A percentile compares a stretch with the other conserved stretches of the same genome.
Conservation (phyloP, 2,329 filamentous ascomycete genomes). For the Zymoseptoria brevis region DNA sequence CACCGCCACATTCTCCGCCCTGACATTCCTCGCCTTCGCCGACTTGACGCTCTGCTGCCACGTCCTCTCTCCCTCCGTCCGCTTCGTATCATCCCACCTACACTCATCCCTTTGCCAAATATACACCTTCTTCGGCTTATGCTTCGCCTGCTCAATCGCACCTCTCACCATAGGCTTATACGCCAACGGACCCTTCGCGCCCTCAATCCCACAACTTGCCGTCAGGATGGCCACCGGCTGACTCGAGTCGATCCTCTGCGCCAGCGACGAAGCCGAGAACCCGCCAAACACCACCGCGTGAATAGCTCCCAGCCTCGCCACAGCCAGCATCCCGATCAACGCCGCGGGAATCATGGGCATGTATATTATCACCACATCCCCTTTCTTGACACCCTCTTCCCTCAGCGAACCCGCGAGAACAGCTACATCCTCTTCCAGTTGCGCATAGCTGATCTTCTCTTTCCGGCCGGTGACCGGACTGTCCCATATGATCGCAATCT, state of each 20-base stretch:
- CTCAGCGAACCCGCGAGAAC: slow-evolving; percentile 71
- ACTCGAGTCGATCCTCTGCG: slow-evolving; percentile 80
- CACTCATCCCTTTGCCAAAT: slow-evolving; percentile 78
- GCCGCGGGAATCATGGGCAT: slow-evolving; percentile 96
- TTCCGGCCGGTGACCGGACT: slow-evolving; percentile 72
- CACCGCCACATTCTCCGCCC: slow-evolving; percentile 68
- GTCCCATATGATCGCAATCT: slow-evolving; percentile 76
- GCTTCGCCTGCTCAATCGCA: slow-evolving; percentile 57
- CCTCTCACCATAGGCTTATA: slow-evolving; percentile 72
- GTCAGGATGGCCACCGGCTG: slow-evolving; percentile 71
- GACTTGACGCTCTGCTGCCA: slow-evolving; percentile 73
- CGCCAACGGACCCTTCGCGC: slow-evolving; percentile 66
- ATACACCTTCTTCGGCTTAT: slow-evolving; percentile 65
- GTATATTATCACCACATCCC: slow-evolving; percentile 84
- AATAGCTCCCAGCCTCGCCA: slow-evolving; percentile 72
- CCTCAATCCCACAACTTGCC: slow-evolving; percentile 87
- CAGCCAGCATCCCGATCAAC: slow-evolving; percentile 76
- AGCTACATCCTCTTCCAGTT: slow-evolving; percentile 73
- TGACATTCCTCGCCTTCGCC: slow-evolving; percentile 57
- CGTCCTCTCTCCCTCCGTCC: slow-evolving; percentile 60
- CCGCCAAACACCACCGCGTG: slow-evolving; percentile 92
- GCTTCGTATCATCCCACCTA: slow-evolving; percentile 63
- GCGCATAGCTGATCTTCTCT: slow-evolving; percentile 63
- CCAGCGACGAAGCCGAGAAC: slow-evolving; percentile 72
- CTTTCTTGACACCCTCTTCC: slow-evolving; percentile 72